These are phyloP conservation scores for Nematocida major DNA, from an alignment of 371 early-diverging fungal genomes.

Conservation along the genomic window DNA sequence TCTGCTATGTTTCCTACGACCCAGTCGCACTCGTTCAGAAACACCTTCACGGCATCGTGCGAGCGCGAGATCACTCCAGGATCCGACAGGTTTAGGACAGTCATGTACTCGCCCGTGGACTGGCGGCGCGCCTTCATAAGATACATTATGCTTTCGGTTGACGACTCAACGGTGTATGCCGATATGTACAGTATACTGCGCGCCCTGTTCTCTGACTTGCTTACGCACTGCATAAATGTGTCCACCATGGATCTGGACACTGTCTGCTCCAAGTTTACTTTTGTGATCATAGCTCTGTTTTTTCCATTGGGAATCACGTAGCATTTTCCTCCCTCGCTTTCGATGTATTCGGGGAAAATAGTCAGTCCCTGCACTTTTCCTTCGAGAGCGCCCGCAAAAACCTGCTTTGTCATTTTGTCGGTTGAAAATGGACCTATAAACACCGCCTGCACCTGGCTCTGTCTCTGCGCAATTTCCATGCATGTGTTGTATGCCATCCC, in stretches of 20 bases:
- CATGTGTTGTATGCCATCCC: constrained; percentile 42
- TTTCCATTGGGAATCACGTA: constrained; percentile 23
- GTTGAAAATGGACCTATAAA: constrained; percentile 46
- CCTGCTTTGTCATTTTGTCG: background rate
- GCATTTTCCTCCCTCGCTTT: constrained; percentile 29
- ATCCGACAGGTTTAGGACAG: constrained; percentile 33
- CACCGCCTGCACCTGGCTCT: background rate
- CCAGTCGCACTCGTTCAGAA: constrained; percentile 31
- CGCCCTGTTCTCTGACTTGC: background rate
- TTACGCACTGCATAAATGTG: background rate
- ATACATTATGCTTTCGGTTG: background rate
- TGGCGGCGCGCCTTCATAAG: background rate
- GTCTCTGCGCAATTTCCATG: constrained; percentile 10
- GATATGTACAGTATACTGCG: constrained; percentile 8
- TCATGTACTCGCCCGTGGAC: too few species aligned
- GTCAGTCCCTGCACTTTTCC: background rate
- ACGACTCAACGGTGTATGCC: constrained; percentile 39
- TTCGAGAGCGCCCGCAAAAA: constrained; percentile 9
- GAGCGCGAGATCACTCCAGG: constrained; percentile 33
- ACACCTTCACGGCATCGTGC: background rate
- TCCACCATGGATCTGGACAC: background rate
- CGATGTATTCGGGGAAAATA: background rate
- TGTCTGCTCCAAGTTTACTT: background rate
- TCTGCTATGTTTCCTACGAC: constrained; percentile 39
- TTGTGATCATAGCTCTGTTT: constrained; percentile 42